Conservation (phyloP, 2,329 filamentous ascomycete genomes). For the Parascedosporium putredinis region DNA sequence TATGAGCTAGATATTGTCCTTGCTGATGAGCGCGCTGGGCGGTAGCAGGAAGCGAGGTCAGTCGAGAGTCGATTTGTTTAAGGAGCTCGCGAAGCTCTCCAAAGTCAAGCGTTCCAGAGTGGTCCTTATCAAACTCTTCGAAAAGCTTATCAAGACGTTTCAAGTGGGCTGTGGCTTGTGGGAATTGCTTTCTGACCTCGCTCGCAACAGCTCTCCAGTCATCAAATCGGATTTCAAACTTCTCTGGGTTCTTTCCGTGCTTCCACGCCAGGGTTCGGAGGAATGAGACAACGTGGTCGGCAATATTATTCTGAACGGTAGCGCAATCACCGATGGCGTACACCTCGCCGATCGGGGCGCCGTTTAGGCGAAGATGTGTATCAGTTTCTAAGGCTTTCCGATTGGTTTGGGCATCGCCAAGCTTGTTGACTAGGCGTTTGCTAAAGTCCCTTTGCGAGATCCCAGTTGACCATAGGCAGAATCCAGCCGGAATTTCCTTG, state of each 20-base stretch:
- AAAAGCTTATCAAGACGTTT: conserved; percentile 87
- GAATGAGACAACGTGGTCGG: conserved; percentile 83
- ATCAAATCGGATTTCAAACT: conserved; percentile 71
- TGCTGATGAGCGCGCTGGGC: conserved; percentile 96
- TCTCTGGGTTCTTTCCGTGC: conserved; percentile 79
- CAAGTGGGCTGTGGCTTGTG: conserved; percentile 79
- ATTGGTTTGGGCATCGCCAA: conserved; percentile 72
- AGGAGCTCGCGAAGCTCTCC: conserved; percentile 82
- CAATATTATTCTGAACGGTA: conserved; percentile 95
- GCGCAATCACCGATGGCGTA: conserved; percentile 95
- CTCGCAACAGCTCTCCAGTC: conserved; percentile 83
- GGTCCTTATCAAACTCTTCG: conserved; percentile 82
- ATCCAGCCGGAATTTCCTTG: conserved; percentile 91
- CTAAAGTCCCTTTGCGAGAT: conserved; percentile 78
- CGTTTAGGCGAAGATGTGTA: conserved; percentile 78
- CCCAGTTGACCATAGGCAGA: conserved; percentile 96
- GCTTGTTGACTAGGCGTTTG: conserved; percentile 64
- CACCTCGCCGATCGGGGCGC: conserved; percentile 83
- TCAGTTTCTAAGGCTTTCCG: conserved; percentile 89
- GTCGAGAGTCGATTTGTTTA: conserved; percentile 84
- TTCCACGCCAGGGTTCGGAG: conserved; percentile 85
- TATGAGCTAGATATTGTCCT: conserved; percentile 81
- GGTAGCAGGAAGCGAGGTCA: conserved; percentile 88
- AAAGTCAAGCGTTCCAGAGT: conserved; percentile 88
- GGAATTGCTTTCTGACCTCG: conserved; percentile 79